These are phyloP conservation scores for Xylaria palmicola DNA, from an alignment of 495 filamentous ascomycete genomes.

Conservation along the genomic window DNA sequence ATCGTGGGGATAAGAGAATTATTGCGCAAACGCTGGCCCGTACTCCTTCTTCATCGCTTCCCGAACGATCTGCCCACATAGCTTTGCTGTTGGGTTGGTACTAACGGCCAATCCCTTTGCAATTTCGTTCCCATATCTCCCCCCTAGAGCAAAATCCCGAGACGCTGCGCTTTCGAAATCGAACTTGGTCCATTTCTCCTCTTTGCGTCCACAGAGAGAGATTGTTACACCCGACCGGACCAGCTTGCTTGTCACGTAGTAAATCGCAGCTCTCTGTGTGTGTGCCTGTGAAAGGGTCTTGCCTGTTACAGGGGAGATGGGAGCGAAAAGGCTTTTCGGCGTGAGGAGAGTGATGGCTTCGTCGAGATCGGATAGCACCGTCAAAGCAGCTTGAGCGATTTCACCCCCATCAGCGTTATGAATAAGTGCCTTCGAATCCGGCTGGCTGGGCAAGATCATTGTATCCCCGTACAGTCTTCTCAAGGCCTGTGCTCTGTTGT, in stretches of 20 bases:
- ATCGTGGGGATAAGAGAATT: conserved; percentile 6
- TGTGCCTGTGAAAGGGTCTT: conserved; percentile 67
- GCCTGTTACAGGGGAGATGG: conserved; percentile 60
- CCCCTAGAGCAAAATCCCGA: conserved; percentile 71
- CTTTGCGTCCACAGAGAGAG: conserved; percentile 32
- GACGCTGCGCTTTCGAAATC: conserved; percentile 72
- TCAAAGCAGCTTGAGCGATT: conserved; percentile 33
- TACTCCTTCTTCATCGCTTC: conserved; percentile 82
- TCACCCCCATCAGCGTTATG: conserved; percentile 27
- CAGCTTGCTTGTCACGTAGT: conserved; percentile 60
- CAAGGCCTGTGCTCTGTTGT: conserved; percentile 73
- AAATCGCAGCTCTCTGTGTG: conserved; percentile 73
- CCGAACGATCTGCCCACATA: conserved; percentile 84
- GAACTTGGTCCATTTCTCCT: conserved; percentile 44
- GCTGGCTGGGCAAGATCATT: conserved; percentile 36
- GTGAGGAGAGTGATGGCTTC: conserved; percentile 67
- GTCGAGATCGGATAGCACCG: conserved; percentile 59
- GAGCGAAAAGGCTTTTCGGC: conserved; percentile 45
- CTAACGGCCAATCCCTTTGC: conserved; percentile 73
- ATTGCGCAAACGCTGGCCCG: conserved; percentile 37
- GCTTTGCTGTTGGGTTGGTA: conserved; percentile 84
- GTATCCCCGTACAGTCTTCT: conserved; percentile 58
- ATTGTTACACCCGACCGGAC: conserved; percentile 24
- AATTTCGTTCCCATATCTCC: conserved; percentile 74
- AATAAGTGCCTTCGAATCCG: conserved; percentile 27